phyloP scores from a whole-genome alignment of 1,284 basidiomycete genomes.

The Ustilago lituana region DNA sequence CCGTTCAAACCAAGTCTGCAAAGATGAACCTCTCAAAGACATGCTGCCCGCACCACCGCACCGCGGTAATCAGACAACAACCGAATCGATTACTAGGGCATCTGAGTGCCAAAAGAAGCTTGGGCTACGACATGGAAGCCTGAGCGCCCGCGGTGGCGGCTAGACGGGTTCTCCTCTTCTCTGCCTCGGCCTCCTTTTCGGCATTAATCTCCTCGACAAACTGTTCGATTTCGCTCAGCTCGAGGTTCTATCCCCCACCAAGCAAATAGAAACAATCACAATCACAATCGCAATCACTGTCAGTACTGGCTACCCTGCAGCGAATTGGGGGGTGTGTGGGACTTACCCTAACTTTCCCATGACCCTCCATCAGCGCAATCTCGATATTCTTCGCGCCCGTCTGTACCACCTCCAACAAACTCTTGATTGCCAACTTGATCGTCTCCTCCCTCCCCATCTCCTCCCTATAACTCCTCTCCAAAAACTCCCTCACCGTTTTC shows the following conservation, averaged over 20 bases:
- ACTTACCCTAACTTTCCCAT: constrained; percentile 51
- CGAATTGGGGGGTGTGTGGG: not conserved
- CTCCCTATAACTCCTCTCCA: constrained; percentile 98
- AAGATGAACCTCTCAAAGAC: too few species aligned
- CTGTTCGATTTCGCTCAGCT: constrained; percentile 61
- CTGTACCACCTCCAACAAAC: constrained; percentile 95
- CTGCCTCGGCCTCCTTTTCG: constrained; percentile 66
- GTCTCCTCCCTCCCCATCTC: constrained; percentile 86
- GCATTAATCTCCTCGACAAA: constrained; percentile 64
- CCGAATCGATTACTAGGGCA: too few species aligned
- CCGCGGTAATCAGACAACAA: too few species aligned
- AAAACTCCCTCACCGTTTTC: constrained; percentile 97
- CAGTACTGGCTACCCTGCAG: not conserved
- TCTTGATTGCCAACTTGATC: constrained; percentile 95
- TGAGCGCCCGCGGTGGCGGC: constrained; percentile 65
- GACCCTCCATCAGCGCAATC: constrained; percentile 63
- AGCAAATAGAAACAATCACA: not conserved
- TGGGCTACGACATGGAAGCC: constrained; percentile 54
- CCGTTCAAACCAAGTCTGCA: too few species aligned
- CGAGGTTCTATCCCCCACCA: constrained; percentile 35
- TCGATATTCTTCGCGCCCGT: constrained; percentile 88
- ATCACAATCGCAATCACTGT: not conserved
- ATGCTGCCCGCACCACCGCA: too few species aligned
- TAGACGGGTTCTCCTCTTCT: constrained; percentile 62
- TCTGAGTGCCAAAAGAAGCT: too few species aligned